Percentiles rank a stretch among this genome's conserved stretches.
Evolutionary conservation across 768 basidiomycete species (phyloP).

Genomic region (Trametes meyenii): DNA sequence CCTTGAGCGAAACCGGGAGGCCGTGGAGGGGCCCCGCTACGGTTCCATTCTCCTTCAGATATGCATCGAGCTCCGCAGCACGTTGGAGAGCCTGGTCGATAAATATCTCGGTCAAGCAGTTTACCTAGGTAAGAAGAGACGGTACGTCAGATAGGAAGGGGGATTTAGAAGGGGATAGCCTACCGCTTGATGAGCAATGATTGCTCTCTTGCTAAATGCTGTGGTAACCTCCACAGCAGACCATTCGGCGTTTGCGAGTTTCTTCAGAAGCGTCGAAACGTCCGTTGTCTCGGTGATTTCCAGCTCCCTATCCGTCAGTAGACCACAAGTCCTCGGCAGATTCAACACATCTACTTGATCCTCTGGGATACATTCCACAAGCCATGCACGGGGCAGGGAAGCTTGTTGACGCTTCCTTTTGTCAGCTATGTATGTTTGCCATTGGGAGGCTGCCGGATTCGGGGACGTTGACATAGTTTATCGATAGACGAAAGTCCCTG

Average conservation of each 20-base stretch:
- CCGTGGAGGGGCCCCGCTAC: constrained; percentile 24
- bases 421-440: constrained; percentile 20
- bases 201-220: constrained; percentile 48
- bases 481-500: not conserved
- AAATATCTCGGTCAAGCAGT: constrained; percentile 50
- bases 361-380: constrained; percentile 47
- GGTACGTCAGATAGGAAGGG: too few species aligned
- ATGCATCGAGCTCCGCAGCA: constrained; percentile 46
- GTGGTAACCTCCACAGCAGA: constrained; percentile 52
- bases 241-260: constrained; percentile 56
- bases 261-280: constrained; percentile 45
- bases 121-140: constrained; percentile 33
- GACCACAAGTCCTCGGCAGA: constrained; percentile 54
- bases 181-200: constrained; percentile 49
- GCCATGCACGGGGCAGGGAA: constrained; percentile 65
- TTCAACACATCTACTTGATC: constrained; percentile 50
- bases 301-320: constrained; percentile 59
- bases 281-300: constrained; percentile 60
- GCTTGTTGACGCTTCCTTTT: constrained; percentile 43
- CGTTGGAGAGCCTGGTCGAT: constrained; percentile 43
- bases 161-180: constrained; percentile 13
- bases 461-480: not conserved
- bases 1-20: constrained; percentile 23
- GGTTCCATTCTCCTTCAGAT: constrained; percentile 39
- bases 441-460: not conserved